These are phyloP conservation scores for Backusella australiensis DNA, from an alignment of 192 early-diverging fungal species.

Conservation along the genomic window DNA sequence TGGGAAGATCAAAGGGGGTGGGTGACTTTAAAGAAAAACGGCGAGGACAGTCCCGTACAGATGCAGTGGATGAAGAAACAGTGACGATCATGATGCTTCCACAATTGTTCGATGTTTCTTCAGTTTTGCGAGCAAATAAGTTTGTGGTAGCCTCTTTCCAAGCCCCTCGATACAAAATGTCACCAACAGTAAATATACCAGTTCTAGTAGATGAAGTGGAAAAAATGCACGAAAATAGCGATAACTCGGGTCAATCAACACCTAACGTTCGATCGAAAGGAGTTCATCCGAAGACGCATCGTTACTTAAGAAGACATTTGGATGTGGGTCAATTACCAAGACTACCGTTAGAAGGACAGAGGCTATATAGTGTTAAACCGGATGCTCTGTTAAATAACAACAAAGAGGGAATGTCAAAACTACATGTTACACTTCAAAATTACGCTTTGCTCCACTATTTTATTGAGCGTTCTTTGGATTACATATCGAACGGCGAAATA, in stretches of 20 bases:
- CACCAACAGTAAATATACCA: not conserved
- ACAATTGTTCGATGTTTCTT: slow-evolving; percentile 18
- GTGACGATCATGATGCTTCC: slow-evolving; percentile 10
- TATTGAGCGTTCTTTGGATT: slow-evolving; percentile 44
- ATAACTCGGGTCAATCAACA: slow-evolving; percentile 2
- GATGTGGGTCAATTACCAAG: not conserved
- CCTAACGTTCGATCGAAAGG: not conserved
- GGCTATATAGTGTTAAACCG: not conserved
- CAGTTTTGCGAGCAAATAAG: slow-evolving; percentile 19
- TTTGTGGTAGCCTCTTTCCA: slow-evolving; percentile 20
- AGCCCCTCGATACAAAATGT: slow-evolving; percentile 9
- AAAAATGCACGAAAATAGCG: not conserved
- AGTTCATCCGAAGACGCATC: not conserved
- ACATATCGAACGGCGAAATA: slow-evolving; percentile 46
- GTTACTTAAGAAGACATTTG: not conserved
- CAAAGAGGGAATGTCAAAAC: slow-evolving; percentile 12
- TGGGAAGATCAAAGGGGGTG: slow-evolving; percentile 37
- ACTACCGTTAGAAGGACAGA: not conserved
- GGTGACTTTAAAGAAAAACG: slow-evolving; percentile 18
- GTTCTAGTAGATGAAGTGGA: not conserved
- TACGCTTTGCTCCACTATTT: slow-evolving; percentile 23
- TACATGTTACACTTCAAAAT: slow-evolving; percentile 17
- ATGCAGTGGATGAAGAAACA: not conserved
- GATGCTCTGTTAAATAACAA: slow-evolving; percentile 10
- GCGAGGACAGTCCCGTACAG: not conserved